phyloP scores from a whole-genome alignment of 441 rosid genomes.

The Euphorbia neoarborescens region DNA sequence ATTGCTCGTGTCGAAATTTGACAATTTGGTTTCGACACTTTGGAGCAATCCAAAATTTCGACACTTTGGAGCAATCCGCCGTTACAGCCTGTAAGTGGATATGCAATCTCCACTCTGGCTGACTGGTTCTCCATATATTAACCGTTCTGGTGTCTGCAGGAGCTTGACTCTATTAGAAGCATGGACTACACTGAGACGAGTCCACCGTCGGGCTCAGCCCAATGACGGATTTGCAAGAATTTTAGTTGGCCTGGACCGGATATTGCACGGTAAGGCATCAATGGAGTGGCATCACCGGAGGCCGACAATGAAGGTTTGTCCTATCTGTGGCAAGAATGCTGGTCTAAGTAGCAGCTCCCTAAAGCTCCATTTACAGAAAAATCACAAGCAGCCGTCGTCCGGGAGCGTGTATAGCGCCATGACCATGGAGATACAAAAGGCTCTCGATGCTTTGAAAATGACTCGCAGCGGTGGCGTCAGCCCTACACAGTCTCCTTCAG shows the following conservation, averaged over 20 bases:
- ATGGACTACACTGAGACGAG: conserved; percentile 68
- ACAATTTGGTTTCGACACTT: no score
- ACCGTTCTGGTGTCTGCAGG: conserved; percentile 33
- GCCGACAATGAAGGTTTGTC: conserved; percentile 80
- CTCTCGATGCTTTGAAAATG: conserved; percentile 66
- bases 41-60: no score
- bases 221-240: conserved; percentile 84
- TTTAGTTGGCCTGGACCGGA: conserved; percentile 53
- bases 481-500: conserved; percentile 41
- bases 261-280: conserved; percentile 68
- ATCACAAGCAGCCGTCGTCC: conserved; percentile 75
- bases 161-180: conserved; percentile 63
- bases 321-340: conserved; percentile 88
- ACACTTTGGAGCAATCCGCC: neutral
- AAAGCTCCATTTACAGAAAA: conserved; percentile 82
- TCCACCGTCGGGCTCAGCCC: conserved; percentile 90
- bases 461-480: conserved; percentile 61
- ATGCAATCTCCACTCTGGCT: neutral
- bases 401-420: conserved; percentile 98
- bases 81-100: conserved; percentile 2
- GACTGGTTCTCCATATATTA: neutral
- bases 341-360: conserved; percentile 92
- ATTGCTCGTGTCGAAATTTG: neutral
- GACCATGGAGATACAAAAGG: conserved; percentile 92
- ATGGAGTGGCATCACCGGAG: conserved; percentile 95